Percentiles rank a stretch among this genome's conserved stretches.
Evolutionary conservation across 495 filamentous ascomycete species (phyloP).

Genomic region (Aspergillus bertholletiae): DNA sequence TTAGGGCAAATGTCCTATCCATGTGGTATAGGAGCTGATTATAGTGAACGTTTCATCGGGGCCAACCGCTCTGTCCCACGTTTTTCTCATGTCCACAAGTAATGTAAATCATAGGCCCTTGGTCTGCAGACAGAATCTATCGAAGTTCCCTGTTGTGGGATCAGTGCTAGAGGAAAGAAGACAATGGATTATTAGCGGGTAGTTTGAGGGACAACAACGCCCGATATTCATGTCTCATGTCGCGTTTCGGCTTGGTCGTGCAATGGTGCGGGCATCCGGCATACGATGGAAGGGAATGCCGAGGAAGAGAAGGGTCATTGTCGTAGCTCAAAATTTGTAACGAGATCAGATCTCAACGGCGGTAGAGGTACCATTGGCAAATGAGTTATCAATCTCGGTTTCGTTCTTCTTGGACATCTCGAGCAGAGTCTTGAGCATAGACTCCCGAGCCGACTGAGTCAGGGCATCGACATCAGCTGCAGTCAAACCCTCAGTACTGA

Average conservation of each 20-base stretch:
- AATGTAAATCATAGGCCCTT: neutral
- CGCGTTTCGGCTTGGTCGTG: neutral
- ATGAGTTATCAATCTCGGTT: conserved; percentile 16
- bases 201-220: neutral
- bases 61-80: neutral
- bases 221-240: neutral
- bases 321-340: neutral
- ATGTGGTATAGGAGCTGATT: neutral
- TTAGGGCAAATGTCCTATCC: conserved; percentile 1
- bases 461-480: conserved; percentile 79
- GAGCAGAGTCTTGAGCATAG: conserved; percentile 76
- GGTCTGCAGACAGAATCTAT: neutral
- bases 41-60: neutral
- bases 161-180: neutral
- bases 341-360: conserved; percentile 38
- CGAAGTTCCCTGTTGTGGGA: neutral
- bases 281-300: neutral
- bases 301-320: neutral
- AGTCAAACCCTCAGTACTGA: conserved; percentile 74
- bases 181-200: neutral
- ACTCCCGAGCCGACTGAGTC: conserved; percentile 62
- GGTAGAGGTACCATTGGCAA: conserved; percentile 30
- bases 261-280: neutral
- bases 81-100: neutral
- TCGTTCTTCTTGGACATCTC: conserved; percentile 47